Evolutionary conservation across 2,329 filamentous ascomycete genomes (phyloP), one percentile per base, ranked within the genome.

Genomic region (Tolypocladium ovalisporum): DNA sequence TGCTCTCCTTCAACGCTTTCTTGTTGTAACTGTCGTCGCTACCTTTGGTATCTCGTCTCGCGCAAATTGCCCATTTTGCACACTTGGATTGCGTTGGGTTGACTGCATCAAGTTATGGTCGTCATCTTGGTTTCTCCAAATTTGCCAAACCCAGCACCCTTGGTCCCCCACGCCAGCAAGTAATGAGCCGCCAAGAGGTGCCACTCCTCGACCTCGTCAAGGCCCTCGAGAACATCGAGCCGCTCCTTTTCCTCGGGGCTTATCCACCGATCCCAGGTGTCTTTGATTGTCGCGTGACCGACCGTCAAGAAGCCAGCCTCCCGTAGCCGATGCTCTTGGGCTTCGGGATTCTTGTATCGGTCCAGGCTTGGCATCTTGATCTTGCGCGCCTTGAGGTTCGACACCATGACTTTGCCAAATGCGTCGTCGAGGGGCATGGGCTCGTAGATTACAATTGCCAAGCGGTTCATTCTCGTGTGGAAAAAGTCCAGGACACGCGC

Each of bases 171-270:
- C 4, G 85, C 86, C 49, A 99, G 81, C 62, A 92, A 85, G 67
- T 99, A 99, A 76, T 99, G 94, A 62, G 81, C 83, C 1, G 91
- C 89, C 64, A 99, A 73, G 63, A 99, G 72, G 66, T 87, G 80
- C 88, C 94, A 96, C 74, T 99, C 94, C 72, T 99, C 94, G 29
- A 97, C 81, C 73, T 99, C 94, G 73, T 99, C 94, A 61, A 99
- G 72, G 66, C 94, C 91, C 70, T 99, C 92, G 32, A 97, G 70
- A 13, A 75, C 72, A 62, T 92, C 87, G 1, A 97, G 84, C 53
- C 92, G 78, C 66, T 89, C 86, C 71, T 90, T 92, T 72, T 97
- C 93, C 2, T 76, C 75, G 1, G 77, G 68, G 0, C 69, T 67
- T 3, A 96, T 77, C 91, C 93, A 97, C 1, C 73, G 73, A 55